phyloP scores from a whole-genome alignment of 1,284 basidiomycete genomes.

The Trametes versicolor region DNA sequence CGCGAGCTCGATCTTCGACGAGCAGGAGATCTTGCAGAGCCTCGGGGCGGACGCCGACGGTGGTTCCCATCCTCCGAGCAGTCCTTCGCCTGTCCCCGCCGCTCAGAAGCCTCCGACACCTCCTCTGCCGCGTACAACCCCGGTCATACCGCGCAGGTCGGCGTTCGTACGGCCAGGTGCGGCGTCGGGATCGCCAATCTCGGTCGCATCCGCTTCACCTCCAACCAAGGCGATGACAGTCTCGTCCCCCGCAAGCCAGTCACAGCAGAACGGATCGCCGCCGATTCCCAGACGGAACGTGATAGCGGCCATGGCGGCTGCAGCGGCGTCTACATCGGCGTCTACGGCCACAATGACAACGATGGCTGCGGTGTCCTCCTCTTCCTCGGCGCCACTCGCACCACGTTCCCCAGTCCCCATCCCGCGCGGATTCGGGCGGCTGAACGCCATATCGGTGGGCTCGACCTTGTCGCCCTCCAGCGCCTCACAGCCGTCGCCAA shows the following conservation, averaged over 20 bases:
- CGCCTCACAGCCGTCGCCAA: background rate
- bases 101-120: background rate
- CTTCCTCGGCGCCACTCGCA: background rate
- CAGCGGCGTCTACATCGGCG: background rate
- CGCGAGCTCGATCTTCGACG: slow-evolving; percentile 26
- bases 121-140: background rate
- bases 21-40: slow-evolving; percentile 24
- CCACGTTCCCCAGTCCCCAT: background rate
- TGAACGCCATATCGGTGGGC: too few species aligned
- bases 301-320: background rate
- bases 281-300: slow-evolving; percentile 4
- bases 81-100: background rate
- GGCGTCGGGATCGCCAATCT: background rate
- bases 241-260: background rate
- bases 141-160: slow-evolving; percentile 6
- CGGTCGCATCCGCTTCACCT: background rate
- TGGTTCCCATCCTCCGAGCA: slow-evolving; percentile 4
- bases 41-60: slow-evolving; percentile 4
- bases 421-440: slow-evolving; percentile 1
- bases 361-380: background rate
- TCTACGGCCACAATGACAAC: background rate
- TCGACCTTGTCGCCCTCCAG: background rate
- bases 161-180: background rate
- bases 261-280: background rate
- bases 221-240: too few species aligned